Base-by-base conservation (phyloP, 2,329 filamentous ascomycete species). In the Cladosporium sp. region DNA sequence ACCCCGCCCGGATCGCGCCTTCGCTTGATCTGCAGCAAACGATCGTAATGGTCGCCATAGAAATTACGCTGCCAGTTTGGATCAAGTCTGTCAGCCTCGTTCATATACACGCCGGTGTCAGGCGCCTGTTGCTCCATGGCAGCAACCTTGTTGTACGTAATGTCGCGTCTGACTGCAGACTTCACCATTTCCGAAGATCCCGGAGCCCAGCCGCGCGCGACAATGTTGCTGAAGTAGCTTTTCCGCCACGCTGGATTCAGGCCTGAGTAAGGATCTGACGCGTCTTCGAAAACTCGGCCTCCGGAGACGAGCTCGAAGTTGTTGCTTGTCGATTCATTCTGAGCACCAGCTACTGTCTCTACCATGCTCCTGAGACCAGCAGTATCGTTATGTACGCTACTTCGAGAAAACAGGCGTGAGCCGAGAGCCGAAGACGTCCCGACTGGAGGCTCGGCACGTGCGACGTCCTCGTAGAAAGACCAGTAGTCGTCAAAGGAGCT, bases 171-270 rank as follows among this genome's bases (percentile, higher is more conserved):
- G 22, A 66, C 57, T 3, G 46, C 55, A 13, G 61, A 46, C 1
- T 56, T 58, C 1, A 55, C 56, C 3, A 56, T 56, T 14, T 59
- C 49, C 2, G 54, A 33, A 3, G 56, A 57, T 3, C 53, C 56
- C 19, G 53, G 54, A n/a, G 58, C 53, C 54, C 59, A 66, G 9
- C 58, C 56, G 1, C 61, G 55, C 0, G 64, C 60, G 3, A 69
- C 62, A 18, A 68, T 61, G 22, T 66, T 60, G 46, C 65, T 59
- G 33, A 70, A 56, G 51, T 69, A 67, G 0, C 74, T 68, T 10
- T 59, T 72, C 13, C 79, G 69, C 77, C 78, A 83, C 0, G 76
- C 75, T 0, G 78, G 77, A 35, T 74, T 73, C 2, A 78, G 70
- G 0, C 77, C 66, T 31, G 76, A 74, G 40, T 77, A 60, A 0